Evolutionary conservation across 2,329 filamentous ascomycete genomes (phyloP).

Genomic region (Sporothrix humicola): DNA sequence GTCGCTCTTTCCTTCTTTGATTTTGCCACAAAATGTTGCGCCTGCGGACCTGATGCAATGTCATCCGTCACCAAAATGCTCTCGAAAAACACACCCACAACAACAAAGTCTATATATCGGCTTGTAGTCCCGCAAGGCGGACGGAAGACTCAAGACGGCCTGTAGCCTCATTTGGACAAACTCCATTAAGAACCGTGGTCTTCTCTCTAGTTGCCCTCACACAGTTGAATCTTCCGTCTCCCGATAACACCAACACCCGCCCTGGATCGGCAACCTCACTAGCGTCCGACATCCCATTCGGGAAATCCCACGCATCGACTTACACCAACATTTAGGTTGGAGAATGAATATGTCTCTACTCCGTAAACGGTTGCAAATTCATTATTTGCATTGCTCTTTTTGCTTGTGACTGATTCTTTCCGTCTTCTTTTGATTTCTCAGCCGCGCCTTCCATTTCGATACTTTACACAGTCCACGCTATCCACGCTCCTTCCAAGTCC

Average conservation of each 20-base stretch:
- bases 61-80: neutral
- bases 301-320: neutral
- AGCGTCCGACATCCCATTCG: constrained; percentile 23
- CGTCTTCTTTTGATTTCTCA: neutral
- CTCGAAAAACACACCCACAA: neutral
- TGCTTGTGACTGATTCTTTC: neutral
- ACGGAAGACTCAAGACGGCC: no score
- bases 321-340: neutral
- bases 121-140: no score
- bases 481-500: no score
- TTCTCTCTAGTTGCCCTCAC: no score
- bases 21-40: neutral
- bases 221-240: neutral
- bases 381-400: no score
- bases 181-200: no score
- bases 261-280: constrained; percentile 14
- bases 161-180: no score
- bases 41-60: neutral
- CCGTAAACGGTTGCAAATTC: no score
- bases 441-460: neutral
- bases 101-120: neutral
- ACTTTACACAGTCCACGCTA: neutral
- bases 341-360: no score
- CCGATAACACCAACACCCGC: neutral
- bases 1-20: neutral